Conservation (phyloP, 371 early-diverging fungal genomes). For the Capniomyces stellatus region DNA sequence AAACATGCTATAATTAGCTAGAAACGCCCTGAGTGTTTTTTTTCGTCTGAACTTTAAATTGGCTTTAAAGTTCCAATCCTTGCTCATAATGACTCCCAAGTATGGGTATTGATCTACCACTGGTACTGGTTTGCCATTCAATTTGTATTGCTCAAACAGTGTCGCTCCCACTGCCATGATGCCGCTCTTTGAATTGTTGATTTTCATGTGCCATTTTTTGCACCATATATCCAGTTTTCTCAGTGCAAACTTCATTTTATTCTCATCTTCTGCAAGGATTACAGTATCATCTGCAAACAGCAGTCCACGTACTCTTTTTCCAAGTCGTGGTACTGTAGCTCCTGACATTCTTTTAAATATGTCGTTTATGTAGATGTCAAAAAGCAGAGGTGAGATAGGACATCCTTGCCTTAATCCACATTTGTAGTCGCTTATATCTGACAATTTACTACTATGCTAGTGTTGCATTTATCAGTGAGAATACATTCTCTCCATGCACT, state of each 20-base stretch:
- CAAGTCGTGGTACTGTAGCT: not conserved
- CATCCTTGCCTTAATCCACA: not conserved
- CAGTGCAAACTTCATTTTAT: not conserved
- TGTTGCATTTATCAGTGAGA: too few species aligned
- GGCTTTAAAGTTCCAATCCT: not conserved
- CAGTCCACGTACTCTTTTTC: not conserved
- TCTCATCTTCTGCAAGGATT: not conserved
- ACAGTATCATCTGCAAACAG: not conserved
- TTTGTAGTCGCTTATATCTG: too few species aligned
- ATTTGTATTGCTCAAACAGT: too few species aligned
- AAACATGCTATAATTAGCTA: not conserved
- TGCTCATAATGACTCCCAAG: not conserved
- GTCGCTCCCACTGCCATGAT: not conserved
- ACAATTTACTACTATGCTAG: too few species aligned
- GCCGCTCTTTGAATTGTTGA: not conserved
- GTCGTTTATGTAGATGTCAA: not conserved
- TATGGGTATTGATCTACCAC: not conserved
- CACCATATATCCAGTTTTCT: not conserved
- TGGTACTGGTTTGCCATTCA: not conserved
- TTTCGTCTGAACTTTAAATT: too few species aligned
- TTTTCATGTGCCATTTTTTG: not conserved
- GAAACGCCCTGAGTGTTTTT: not conserved
- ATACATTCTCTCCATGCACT: too few species aligned
- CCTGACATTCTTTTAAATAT: conserved; percentile 1
- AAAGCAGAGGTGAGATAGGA: not conserved